phyloP scores from a whole-genome alignment of 2,329 filamentous ascomycete species.

The Clarireedia sp. region DNA sequence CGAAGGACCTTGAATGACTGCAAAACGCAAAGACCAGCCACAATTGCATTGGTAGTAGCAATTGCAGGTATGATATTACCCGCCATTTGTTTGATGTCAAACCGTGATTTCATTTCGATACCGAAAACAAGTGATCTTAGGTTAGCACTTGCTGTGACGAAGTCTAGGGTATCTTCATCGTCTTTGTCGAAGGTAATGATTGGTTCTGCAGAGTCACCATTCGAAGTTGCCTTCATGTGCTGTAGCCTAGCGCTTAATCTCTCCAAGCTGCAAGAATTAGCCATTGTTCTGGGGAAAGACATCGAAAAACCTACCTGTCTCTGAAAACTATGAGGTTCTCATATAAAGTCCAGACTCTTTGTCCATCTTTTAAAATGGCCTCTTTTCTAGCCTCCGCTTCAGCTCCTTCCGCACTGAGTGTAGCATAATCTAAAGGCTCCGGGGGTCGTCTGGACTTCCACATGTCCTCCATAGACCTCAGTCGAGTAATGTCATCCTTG shows the following conservation, averaged over 20 bases:
- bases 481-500: conserved; percentile 69
- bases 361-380: conserved; percentile 55
- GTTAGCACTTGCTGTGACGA: conserved; percentile 86
- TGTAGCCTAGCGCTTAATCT: conserved; percentile 68
- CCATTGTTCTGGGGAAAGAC: neutral
- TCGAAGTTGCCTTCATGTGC: conserved; percentile 45
- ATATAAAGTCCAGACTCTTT: conserved; percentile 69
- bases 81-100: conserved; percentile 98
- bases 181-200: conserved; percentile 92
- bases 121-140: conserved; percentile 82
- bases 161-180: conserved; percentile 88
- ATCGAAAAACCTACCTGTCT: conserved; percentile 47
- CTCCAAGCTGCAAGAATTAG: conserved; percentile 45
- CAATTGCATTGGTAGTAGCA: conserved; percentile 95
- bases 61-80: conserved; percentile 99
- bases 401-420: conserved; percentile 46
- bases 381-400: conserved; percentile 41
- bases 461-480: conserved; percentile 89
- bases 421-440: conserved; percentile 61
- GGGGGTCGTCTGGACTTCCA: conserved; percentile 80
- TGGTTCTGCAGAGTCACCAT: conserved; percentile 45
- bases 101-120: conserved; percentile 81
- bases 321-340: conserved; percentile 84
- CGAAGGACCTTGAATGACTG: conserved; percentile 86
- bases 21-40: conserved; percentile 83